Percentiles rank a stretch among this genome's conserved stretches.
Evolutionary conservation across 768 basidiomycete species (phyloP).

Genomic region (Floccularia luteovirens): DNA sequence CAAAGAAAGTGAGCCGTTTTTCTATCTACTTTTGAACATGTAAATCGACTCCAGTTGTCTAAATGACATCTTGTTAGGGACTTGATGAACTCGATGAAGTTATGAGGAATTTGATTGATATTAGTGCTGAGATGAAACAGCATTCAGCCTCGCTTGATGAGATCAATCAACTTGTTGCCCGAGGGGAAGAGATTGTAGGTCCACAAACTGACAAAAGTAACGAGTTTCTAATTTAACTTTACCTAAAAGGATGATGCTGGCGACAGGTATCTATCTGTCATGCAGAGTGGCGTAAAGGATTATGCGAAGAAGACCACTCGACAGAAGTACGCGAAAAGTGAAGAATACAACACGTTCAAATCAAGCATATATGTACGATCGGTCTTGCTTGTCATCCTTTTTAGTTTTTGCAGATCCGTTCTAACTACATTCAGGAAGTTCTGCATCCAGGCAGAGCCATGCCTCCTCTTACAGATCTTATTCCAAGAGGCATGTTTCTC

Average conservation of each 20-base stretch:
- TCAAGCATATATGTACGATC: slow-evolving; percentile 58
- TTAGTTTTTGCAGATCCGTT: not conserved
- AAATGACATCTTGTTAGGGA: slow-evolving; percentile 26
- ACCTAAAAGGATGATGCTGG: slow-evolving; percentile 40
- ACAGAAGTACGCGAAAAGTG: slow-evolving; percentile 68
- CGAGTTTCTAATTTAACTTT: slow-evolving; percentile 2
- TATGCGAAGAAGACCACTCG: slow-evolving; percentile 60
- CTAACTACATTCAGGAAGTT: slow-evolving; percentile 41
- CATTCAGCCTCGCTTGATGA: slow-evolving; percentile 48
- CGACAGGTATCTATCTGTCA: slow-evolving; percentile 40
- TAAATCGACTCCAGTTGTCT: slow-evolving; percentile 1
- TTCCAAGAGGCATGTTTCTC: slow-evolving; percentile 49
- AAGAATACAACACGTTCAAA: slow-evolving; percentile 55
- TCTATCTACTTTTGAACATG: slow-evolving; percentile 1
- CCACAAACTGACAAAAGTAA: not conserved
- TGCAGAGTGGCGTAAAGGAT: slow-evolving; percentile 30
- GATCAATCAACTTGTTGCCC: slow-evolving; percentile 48
- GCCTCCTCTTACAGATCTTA: slow-evolving; percentile 70
- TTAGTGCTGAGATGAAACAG: slow-evolving; percentile 49
- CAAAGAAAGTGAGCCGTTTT: slow-evolving; percentile 35
- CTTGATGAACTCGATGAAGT: slow-evolving; percentile 53
- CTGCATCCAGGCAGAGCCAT: slow-evolving; percentile 59
- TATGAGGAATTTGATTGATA: slow-evolving; percentile 65
- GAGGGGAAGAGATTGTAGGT: slow-evolving; percentile 56
- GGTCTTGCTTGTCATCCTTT: slow-evolving; percentile 2